Base-by-base conservation (phyloP, 164 flowering plant genomes). In the Magnolia kwangsiensis region DNA sequence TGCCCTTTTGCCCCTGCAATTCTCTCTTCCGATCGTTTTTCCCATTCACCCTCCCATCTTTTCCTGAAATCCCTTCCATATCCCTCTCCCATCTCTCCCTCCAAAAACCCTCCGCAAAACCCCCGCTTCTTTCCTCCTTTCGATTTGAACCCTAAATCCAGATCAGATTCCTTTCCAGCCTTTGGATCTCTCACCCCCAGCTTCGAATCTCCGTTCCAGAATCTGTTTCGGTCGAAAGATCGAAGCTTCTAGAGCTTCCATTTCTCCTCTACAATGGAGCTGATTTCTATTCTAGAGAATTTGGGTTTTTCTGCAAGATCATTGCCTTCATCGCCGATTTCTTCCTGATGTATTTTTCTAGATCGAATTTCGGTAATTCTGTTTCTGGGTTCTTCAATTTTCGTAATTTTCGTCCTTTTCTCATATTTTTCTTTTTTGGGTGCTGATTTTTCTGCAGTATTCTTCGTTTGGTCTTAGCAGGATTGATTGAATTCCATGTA, bases 1-100 rank as follows among this genome's bases (percentile, higher is more conserved):
- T 63, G 65, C 69, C 37, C 69, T 66, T 66, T 27, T 66, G 37
- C 69, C 69, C 69, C 69, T 66, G 69, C 69, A 66, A 66, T 11
- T 21, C 31, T 27, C 14, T 9, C 37, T 27, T 27, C 27, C 13
- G 27, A 13, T 10, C 14, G 5, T 24, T 10, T 66, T 27, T 21
- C 69, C 37, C 69, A 18, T 63, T 13, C 13, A 13, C 23, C 13
- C 69, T 27, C 69, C 14, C 23, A 27, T 66, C 37, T 66, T 66
- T 27, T 66, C 31, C 37, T 14, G 14, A 8, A 66, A 66, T 66
- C 27, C 31, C 69, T 20, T 21, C 69, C 45, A 63, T 18, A 63
- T 63, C 65, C 65, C n/a, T 63, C 65, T 63, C 65, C 21, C 65
- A 18, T 21, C 65, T 63, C 65, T 63, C 65, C 20, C 4, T 9